Conservation (phyloP, 495 filamentous ascomycete genomes). For the Tirmania nivea region DNA sequence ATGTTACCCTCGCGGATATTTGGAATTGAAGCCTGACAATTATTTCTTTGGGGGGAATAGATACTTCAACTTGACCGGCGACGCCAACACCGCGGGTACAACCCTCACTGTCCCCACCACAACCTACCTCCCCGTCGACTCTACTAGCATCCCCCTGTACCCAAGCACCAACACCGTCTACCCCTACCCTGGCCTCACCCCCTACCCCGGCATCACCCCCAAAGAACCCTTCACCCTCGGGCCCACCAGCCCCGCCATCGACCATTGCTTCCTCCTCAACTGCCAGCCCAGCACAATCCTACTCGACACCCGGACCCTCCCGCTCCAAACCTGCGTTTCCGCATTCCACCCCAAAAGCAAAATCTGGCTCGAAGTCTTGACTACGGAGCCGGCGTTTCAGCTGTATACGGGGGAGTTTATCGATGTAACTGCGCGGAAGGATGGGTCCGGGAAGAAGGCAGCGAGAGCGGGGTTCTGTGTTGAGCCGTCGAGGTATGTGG, state of each 20-base stretch:
- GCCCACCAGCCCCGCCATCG: conserved; percentile 45
- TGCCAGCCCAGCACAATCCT: conserved; percentile 37
- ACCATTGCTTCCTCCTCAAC: conserved; percentile 74
- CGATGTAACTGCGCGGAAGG: conserved; percentile 40
- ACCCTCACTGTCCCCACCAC: conserved; percentile 46
- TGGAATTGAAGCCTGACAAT: background rate
- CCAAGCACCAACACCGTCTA: conserved; percentile 25
- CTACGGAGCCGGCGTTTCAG: conserved; percentile 89
- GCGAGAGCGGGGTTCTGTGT: conserved; percentile 63
- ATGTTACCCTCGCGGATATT: conserved; percentile 14
- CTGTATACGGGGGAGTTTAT: conserved; percentile 83
- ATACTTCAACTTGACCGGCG: conserved; percentile 70
- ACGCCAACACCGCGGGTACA: conserved; percentile 51
- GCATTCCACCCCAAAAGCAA: conserved; percentile 48
- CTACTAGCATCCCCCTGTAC: conserved; percentile 40
- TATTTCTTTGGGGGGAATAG: conserved; percentile 25
- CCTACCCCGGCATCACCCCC: conserved; percentile 38
- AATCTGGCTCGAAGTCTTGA: conserved; percentile 61
- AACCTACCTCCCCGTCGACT: conserved; percentile 52
- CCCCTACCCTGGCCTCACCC: conserved; percentile 23
- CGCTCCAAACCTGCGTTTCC: conserved; percentile 39
- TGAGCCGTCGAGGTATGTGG: conserved; percentile 76
- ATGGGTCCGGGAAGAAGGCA: conserved; percentile 37
- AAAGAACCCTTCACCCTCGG: conserved; percentile 48
- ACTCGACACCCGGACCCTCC: conserved; percentile 49